Conservation (phyloP, 169 alveolate species). For the Plasmodium coatneyi region DNA sequence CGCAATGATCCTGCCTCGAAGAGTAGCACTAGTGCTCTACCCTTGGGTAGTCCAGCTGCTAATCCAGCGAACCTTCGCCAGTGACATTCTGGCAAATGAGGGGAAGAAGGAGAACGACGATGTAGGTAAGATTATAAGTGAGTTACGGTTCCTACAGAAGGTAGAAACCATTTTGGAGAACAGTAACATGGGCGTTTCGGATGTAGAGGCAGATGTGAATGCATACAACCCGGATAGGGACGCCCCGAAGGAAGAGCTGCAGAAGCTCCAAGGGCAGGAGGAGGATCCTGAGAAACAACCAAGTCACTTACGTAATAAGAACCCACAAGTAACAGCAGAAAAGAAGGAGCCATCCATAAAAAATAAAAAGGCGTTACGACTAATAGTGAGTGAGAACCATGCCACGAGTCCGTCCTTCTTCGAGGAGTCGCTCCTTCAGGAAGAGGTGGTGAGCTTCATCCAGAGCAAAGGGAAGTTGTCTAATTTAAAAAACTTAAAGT, state of each 20-base stretch:
- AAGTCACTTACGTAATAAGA: background rate
- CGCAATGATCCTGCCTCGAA: background rate
- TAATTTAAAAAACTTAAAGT: conserved; percentile 11
- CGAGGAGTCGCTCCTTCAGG: conserved; percentile 49
- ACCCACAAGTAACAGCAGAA: background rate
- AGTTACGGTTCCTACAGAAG: conserved; percentile 58
- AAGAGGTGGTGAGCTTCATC: conserved; percentile 21
- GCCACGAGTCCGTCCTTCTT: conserved; percentile 59
- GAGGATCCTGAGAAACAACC: background rate
- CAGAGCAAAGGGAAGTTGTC: conserved; percentile 53
- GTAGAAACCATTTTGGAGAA: conserved; percentile 42
- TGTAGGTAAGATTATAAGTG: conserved; percentile 35
- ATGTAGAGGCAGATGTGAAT: conserved; percentile 59
- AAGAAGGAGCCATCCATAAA: background rate
- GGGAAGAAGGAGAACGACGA: conserved; percentile 11
- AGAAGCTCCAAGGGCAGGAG: conserved; percentile 5
- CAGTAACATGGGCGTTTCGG: conserved; percentile 32
- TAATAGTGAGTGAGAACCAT: conserved; percentile 60
- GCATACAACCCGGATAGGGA: conserved; percentile 54
- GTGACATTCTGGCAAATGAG: background rate
- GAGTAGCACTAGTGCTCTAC: background rate
- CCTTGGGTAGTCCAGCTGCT: background rate
- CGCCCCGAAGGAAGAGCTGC: conserved; percentile 43
- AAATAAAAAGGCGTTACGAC: conserved; percentile 17
- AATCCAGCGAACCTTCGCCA: background rate